phyloP scores from a whole-genome alignment of 495 filamentous ascomycete genomes.

The Amphirosellinia nigrospora region DNA sequence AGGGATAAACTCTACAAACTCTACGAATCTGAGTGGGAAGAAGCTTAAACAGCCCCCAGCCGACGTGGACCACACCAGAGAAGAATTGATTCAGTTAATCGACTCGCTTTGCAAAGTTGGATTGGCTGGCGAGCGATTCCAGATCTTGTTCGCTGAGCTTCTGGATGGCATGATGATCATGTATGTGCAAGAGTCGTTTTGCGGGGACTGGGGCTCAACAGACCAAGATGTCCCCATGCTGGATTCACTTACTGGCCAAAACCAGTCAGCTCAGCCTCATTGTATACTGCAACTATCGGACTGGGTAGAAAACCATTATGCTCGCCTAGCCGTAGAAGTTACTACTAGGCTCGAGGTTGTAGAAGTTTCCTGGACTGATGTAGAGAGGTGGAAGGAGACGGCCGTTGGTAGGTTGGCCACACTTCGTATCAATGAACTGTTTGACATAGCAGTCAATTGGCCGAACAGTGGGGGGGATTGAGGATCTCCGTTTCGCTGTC shows the following conservation, averaged over 20 bases:
- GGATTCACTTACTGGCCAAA: constrained; percentile 9
- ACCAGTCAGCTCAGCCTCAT: constrained; percentile 45
- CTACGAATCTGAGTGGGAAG: constrained; percentile 22
- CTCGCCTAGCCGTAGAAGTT: constrained; percentile 69
- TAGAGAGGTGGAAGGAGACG: constrained; percentile 83
- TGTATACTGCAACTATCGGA: constrained; percentile 64
- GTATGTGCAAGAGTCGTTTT: constrained; percentile 67
- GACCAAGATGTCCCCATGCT: constrained; percentile 31
- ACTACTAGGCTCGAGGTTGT: constrained; percentile 47
- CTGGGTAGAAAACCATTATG: constrained; percentile 77
- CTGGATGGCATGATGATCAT: constrained; percentile 73
- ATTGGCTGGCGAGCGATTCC: constrained; percentile 73
- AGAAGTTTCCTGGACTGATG: constrained; percentile 61
- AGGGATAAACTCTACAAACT: constrained; percentile 51
- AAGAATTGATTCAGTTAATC: constrained; percentile 62
- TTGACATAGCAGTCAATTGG: constrained; percentile 88
- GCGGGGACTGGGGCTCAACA: constrained; percentile 57
- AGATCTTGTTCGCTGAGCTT: constrained; percentile 75
- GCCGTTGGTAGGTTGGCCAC: constrained; percentile 78
- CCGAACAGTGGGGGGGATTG: constrained; percentile 77
- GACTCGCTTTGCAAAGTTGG: constrained; percentile 72
- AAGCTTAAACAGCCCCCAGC: constrained; percentile 24
- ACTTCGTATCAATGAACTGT: constrained; percentile 80
- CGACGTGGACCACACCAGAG: constrained; percentile 45
- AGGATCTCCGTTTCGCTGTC: constrained; percentile 68